These are phyloP conservation scores for Mucor irregularis DNA, from an alignment of 371 early-diverging fungal species.

Conservation along the genomic window DNA sequence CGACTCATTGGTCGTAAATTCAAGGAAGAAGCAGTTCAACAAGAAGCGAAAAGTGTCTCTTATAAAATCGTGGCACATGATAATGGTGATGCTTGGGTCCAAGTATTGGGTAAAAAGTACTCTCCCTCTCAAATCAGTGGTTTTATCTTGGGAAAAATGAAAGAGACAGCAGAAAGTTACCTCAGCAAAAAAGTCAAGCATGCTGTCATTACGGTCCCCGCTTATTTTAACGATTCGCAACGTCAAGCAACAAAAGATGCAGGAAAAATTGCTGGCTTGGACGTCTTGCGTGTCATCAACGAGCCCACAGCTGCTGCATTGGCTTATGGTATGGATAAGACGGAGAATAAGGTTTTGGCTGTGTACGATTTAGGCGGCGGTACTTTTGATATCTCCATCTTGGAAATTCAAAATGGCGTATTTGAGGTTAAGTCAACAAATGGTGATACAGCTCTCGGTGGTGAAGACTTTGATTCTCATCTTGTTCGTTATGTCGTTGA, in stretches of 20 bases:
- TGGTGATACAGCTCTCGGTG: constrained; percentile 98
- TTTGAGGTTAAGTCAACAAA: constrained; percentile 98
- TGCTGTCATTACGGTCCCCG: constrained; percentile 89
- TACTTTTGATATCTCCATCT: constrained; percentile 99
- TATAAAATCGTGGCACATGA: constrained; percentile 89
- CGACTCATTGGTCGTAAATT: constrained; percentile 96
- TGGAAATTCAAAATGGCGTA: constrained; percentile 97
- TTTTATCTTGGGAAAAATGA: constrained; percentile 95
- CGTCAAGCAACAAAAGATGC: constrained; percentile 97
- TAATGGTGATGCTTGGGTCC: constrained; percentile 99
- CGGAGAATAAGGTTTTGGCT: constrained; percentile 89
- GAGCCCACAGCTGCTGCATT: constrained; percentile 97
- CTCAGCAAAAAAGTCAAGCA: constrained; percentile 85
- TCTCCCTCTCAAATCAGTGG: constrained; percentile 96
- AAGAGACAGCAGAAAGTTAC: constrained; percentile 89
- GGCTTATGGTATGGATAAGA: constrained; percentile 98
- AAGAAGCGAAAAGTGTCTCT: constrained; percentile 83
- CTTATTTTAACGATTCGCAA: constrained; percentile 86
- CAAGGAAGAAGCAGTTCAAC: constrained; percentile 83
- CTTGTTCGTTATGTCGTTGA: constrained; percentile 82
- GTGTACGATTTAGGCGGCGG: constrained; percentile 99
- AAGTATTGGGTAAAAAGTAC: constrained; percentile 88
- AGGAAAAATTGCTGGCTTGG: constrained; percentile 90
- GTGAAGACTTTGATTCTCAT: constrained; percentile 97
- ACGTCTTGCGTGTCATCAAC: constrained; percentile 94